Base-by-base conservation (phyloP, 2,329 filamentous ascomycete genomes). In the Colletotrichum godetiae region DNA sequence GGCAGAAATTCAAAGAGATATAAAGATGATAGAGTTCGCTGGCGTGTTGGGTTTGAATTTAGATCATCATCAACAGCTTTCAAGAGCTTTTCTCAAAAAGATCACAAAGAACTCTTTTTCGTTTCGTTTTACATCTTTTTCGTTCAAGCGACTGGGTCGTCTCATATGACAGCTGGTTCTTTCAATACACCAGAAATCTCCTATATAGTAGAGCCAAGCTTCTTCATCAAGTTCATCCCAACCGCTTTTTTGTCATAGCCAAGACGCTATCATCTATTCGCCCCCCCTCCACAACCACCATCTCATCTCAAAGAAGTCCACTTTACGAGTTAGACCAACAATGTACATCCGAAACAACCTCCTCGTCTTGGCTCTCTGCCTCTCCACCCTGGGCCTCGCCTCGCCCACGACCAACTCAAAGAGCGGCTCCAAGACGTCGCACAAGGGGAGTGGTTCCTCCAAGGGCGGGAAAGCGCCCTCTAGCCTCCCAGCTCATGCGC, bases 281-380 rank as follows among this genome's bases (percentile, higher is more conserved):
- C 5, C 6, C n/a, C 31, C 13, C 46, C 63, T 27, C 49, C 35
- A 56, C 31, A 11, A 19, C 3, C 0, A 49, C 19, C 42, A 29
- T 31, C 13, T 29, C 7, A 33, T 58, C 27, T 29, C 5, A 2
- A 29, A 22, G 15, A 8, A 29, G 29, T 15, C 56, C 24, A 15
- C 53, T 42, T 37, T 33, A 22, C 42, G 19, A 42, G 37, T 15
- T 22, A 49, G 42, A 8, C 15, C 10, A 5, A 33, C n/a, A 29
- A 68, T 72, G 69, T 68, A 24, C 55, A 53, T 72, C 58, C 69
- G 69, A 68, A 68, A 68, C 58, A 42, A 57, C 52, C 65, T 72
- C 22, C 49, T 72, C 24, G 59, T 61, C 69, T 63, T 72, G 65
- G 64, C 64, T 29, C 69, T 72, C 22, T 42, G 56, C 49, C 58